Percentiles rank a stretch among this genome's conserved stretches.
phyloP scores from a whole-genome alignment of 768 basidiomycete genomes.

The Macrolepiota albuminosa region DNA sequence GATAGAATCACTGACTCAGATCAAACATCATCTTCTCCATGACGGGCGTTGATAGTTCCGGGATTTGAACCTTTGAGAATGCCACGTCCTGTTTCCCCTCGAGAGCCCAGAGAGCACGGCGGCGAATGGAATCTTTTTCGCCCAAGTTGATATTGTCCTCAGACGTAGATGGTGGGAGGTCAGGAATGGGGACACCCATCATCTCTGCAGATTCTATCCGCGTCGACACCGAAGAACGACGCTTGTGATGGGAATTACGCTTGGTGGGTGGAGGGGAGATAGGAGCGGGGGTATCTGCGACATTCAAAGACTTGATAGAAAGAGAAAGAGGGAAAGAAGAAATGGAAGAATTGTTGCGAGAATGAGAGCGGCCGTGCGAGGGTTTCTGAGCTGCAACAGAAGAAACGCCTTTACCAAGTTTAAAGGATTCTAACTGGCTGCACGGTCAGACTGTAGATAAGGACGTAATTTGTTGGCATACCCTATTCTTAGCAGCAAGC shows the following conservation, averaged over 20 bases:
- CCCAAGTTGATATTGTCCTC: constrained; percentile 68
- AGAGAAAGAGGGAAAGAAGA: constrained; percentile 39
- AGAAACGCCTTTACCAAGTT: constrained; percentile 50
- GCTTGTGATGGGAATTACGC: constrained; percentile 78
- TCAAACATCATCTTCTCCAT: constrained; percentile 56
- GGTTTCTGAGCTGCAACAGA: constrained; percentile 34
- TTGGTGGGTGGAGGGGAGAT: constrained; percentile 38
- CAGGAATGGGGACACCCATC: constrained; percentile 77
- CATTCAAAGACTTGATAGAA: constrained; percentile 31
- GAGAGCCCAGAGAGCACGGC: constrained; percentile 79
- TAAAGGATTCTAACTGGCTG: constrained; percentile 67
- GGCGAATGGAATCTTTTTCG: constrained; percentile 75
- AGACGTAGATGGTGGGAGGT: constrained; percentile 52
- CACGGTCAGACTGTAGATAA: not conserved
- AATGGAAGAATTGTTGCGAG: constrained; percentile 56
- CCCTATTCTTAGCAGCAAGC: constrained; percentile 37
- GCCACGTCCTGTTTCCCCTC: constrained; percentile 76
- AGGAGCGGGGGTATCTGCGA: constrained; percentile 30
- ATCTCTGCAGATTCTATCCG: constrained; percentile 86
- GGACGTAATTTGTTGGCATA: constrained; percentile 16
- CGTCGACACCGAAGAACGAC: constrained; percentile 85
- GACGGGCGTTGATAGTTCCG: constrained; percentile 63
- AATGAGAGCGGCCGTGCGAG: constrained; percentile 65
- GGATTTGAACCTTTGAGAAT: constrained; percentile 79
- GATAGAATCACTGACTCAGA: constrained; percentile 48